Evolutionary conservation across 2,329 filamentous ascomycete genomes (phyloP).

Genomic region (Ascochyta fabae): DNA sequence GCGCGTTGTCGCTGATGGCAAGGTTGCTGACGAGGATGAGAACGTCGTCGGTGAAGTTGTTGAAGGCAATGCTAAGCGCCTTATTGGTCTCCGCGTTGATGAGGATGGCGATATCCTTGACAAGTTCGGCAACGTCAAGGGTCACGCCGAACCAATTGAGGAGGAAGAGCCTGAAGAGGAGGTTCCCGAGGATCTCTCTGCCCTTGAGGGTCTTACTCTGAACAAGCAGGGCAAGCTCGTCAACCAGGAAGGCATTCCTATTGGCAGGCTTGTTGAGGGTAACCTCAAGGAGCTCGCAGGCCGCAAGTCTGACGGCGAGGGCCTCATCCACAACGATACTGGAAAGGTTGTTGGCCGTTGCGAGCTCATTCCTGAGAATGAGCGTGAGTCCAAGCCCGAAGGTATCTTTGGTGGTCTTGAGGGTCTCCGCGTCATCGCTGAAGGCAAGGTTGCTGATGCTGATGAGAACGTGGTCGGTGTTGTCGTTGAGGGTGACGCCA

Average conservation of each 20-base stretch:
- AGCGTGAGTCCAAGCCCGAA: slow-evolving; percentile 61
- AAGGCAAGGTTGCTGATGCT: slow-evolving; percentile 58
- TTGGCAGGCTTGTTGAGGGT: slow-evolving; percentile 72
- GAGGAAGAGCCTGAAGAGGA: slow-evolving; percentile 53
- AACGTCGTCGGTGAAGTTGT: slow-evolving; percentile 61
- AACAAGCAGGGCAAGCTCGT: slow-evolving; percentile 61
- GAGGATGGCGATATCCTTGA: slow-evolving; percentile 69
- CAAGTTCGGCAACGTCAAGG: slow-evolving; percentile 67
- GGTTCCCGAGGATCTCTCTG: slow-evolving; percentile 53
- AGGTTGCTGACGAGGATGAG: slow-evolving; percentile 58
- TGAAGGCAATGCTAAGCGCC: slow-evolving; percentile 65
- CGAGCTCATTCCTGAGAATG: slow-evolving; percentile 71
- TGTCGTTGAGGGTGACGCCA: slow-evolving; percentile 64
- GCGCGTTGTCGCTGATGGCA: slow-evolving; percentile 56
- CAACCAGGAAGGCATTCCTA: slow-evolving; percentile 56
- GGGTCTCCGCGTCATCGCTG: slow-evolving; percentile 56
- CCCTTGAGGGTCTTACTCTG: slow-evolving; percentile 54
- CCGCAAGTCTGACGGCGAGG: slow-evolving; percentile 73
- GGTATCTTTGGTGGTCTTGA: slow-evolving; percentile 59
- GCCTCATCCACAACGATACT: slow-evolving; percentile 73
- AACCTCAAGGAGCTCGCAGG: slow-evolving; percentile 68
- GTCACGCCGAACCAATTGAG: slow-evolving; percentile 63
- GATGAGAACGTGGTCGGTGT: slow-evolving; percentile 59
- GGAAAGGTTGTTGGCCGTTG: slow-evolving; percentile 72
- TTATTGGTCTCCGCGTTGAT: slow-evolving; percentile 65